Base-by-base conservation (phyloP, 2,329 filamentous ascomycete genomes). In the Trichoderma arundinaceum region DNA sequence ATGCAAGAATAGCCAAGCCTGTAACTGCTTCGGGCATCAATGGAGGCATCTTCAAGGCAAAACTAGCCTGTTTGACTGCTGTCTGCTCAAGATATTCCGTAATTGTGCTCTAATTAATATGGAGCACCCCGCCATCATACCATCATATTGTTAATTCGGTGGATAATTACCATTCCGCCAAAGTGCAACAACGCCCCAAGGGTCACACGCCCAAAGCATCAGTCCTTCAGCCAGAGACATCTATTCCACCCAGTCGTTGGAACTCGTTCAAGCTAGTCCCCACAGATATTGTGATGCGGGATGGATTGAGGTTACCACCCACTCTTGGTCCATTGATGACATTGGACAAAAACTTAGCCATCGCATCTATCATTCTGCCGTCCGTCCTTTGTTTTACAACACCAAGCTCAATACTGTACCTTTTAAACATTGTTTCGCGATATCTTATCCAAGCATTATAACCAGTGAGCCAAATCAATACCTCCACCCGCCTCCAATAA, bases 401-500 rank as follows among this genome's bases (percentile, higher is more conserved):
- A 39, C 17, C 44, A 39, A 10, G 12, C 3, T 6, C 0, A 44
- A n/a, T 19, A 13, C 19, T 13, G 35, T 49, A 8, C 44, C 35
- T 15, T 52, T 15, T 51, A 38, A n/a, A 9, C 39, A 4, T 19
- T 15, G 7, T n/a, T n/a, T 3, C 19, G 41, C 19, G 19, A 13
- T 41, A 56, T 13, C 52, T 3, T 7, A 49, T 9, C 4, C 17
- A 13, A 17, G 15, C 33, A 4, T 67, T 35, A 78, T 19, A 78
- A 68, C 66, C 79, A 76, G 67, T 80, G 77, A 7, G 78, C 82
- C 46, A 85, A 73, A 70, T 85, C 83, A 62, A 86, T 85, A 7
- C 83, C 83, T 0, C 83, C 83, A 1, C 82, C 81, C 0, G 79
- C 79, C 43, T 85, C 83, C 41, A 85, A 71, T 53, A 85, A 66